A percentile compares a stretch with the other conserved stretches of the same genome.
phyloP scores from a whole-genome alignment of 345 rosid species.

The Populus tremula region DNA sequence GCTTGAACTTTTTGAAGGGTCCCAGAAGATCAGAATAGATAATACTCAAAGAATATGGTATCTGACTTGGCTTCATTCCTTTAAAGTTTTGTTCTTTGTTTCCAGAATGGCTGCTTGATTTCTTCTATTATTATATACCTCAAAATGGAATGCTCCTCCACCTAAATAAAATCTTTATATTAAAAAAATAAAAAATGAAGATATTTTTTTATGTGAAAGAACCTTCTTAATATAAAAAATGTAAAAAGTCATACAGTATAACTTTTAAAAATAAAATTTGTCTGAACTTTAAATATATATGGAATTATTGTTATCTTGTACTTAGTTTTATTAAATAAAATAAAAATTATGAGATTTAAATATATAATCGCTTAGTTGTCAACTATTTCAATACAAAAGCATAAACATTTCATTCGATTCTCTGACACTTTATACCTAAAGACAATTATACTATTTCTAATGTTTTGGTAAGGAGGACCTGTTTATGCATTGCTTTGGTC shows the following conservation, averaged over 20 bases:
- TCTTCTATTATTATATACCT: no score
- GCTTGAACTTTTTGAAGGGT: not conserved
- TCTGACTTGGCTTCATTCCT: constrained; percentile 17
- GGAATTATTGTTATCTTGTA: no score
- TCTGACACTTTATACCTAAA: not conserved
- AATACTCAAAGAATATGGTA: not conserved
- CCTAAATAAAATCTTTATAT: not conserved
- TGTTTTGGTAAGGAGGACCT: not conserved
- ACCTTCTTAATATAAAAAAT: no score
- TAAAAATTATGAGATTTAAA: no score
- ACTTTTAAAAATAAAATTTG: no score
- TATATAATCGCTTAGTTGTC: no score
- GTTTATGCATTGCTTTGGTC: not conserved
- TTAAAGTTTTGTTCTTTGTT: constrained; percentile 23
- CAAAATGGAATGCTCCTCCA: not conserved
- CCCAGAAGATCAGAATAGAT: not conserved
- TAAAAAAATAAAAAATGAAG: not conserved
- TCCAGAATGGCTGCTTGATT: constrained; percentile 15
- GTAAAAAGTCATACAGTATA: no score
- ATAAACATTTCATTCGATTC: no score
- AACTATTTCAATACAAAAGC: no score
- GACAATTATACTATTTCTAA: not conserved
- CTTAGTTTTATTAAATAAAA: no score
- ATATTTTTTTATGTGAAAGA: no score
- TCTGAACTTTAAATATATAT: no score